These are phyloP conservation scores for Nepenthes alata DNA, from an alignment of 179 eudicot genomes.

Conservation along the genomic window DNA sequence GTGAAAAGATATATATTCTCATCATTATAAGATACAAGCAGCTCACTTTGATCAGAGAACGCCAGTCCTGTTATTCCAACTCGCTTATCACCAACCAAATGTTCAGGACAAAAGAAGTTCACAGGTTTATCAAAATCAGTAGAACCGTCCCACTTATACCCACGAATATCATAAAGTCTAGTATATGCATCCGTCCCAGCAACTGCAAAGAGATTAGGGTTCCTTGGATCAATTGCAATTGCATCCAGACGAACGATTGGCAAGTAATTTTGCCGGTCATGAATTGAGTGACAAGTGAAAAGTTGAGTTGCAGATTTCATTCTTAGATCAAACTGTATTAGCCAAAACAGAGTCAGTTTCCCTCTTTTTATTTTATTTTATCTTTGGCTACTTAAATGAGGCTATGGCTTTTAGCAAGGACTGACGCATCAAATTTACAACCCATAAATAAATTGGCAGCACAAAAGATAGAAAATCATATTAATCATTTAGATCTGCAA, in stretches of 20 bases:
- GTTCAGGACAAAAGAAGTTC: slow-evolving; percentile 67
- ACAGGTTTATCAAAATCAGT: slow-evolving; percentile 64
- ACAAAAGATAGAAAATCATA: no score
- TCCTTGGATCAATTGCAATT: slow-evolving; percentile 81
- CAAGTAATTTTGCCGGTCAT: slow-evolving; percentile 16
- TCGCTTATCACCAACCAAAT: slow-evolving; percentile 48
- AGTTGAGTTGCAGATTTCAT: slow-evolving; percentile 57
- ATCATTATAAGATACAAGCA: slow-evolving; percentile 70
- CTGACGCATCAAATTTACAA: no score
- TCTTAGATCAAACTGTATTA: slow-evolving; percentile 81
- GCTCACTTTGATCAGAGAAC: slow-evolving; percentile 84
- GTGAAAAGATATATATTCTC: slow-evolving; percentile 74
- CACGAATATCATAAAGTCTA: slow-evolving; percentile 80
- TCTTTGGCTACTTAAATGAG: not conserved
- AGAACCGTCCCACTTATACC: slow-evolving; percentile 56
- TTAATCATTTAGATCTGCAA: no score
- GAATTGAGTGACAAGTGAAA: slow-evolving; percentile 56
- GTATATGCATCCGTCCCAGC: slow-evolving; percentile 83
- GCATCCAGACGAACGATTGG: slow-evolving; percentile 46
- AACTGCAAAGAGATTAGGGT: slow-evolving; percentile 67
- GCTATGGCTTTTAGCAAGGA: not conserved
- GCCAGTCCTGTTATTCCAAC: slow-evolving; percentile 91
- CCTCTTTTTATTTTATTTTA: no score
- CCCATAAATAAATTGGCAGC: no score
- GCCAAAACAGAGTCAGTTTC: not conserved